Evolutionary conservation across 306 rosid species (phyloP), one percentile per base, ranked within the genome.

Genomic region (Canavalia gladiata): DNA sequence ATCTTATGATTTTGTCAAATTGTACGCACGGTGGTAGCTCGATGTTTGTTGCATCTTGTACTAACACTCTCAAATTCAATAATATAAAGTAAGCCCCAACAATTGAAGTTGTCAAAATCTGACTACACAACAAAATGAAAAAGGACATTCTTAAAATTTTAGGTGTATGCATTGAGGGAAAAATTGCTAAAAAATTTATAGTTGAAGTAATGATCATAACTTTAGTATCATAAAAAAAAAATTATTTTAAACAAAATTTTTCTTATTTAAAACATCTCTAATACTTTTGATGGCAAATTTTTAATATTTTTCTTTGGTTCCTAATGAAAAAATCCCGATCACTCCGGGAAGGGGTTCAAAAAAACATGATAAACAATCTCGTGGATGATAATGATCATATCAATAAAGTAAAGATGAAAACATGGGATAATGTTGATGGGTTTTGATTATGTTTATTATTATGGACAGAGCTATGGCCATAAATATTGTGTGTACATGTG

Each of bases 371-470:
- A 3, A 4, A 58, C 42, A 37, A 66, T 66, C 25, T 18, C 42
- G 18, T 51, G 2, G 25, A 68, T 35, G 31, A 59, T 60, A 59
- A 57, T 69, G 43, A 65, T 65, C 0, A 49, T 64, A 50, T 49
- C 30, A 64, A 30, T 12, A 73, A 76, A 84, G 84, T 54, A 71
- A 45, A 74, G 84, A 75, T 67, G 79, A 73, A 88, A 85, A 77
- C 70, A 71, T 83, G 88, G 92, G 89, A 91, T 84, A 86, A 82
- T 80, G 84, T 67, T 81, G 80, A 80, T 78, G 55, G 63, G 85
- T 55, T 76, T 85, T 74, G 91, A 74, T 85, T 86, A 50, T 50
- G 58, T 63, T 43, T 84, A 75, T 43, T 84, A 75, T 64, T 76
- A 81, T 73, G 75, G 68, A 60, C 63, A 82, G 70, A 62, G 80